These are phyloP conservation scores for Hygrophila difformis DNA, from an alignment of 257 asterid genomes.

Conservation along the genomic window DNA sequence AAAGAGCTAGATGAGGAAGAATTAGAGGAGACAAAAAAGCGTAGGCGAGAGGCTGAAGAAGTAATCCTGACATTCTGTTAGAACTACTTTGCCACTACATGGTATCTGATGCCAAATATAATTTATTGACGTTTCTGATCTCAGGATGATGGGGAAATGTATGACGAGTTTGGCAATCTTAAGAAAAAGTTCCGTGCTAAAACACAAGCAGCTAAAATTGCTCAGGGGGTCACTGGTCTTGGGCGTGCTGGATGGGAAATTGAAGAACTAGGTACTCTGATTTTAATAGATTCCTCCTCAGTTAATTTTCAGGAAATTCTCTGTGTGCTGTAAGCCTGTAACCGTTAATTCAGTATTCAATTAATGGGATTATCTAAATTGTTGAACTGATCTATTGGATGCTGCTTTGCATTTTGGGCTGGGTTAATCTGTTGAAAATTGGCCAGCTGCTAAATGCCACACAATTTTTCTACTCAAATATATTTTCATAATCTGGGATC, in stretches of 20 bases:
- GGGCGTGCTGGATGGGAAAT: conserved; percentile 99
- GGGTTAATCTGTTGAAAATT: background rate
- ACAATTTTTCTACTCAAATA: too few relatives aligned
- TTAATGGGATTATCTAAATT: background rate
- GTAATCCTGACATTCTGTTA: conserved; percentile 29
- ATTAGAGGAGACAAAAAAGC: conserved; percentile 84
- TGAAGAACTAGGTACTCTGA: conserved; percentile 64
- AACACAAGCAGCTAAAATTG: conserved; percentile 61
- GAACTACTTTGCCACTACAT: conserved; percentile 3
- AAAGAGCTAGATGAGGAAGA: conserved; percentile 98
- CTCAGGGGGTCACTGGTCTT: conserved; percentile 63
- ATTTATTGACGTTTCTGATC: conserved; percentile 3
- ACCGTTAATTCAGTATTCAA: too few relatives aligned
- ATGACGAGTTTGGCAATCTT: conserved; percentile 96
- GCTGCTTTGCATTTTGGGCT: conserved; percentile 1
- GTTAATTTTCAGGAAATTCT: background rate
- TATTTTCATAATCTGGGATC: too few relatives aligned
- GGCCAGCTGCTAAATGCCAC: too few relatives aligned
- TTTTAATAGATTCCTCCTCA: background rate
- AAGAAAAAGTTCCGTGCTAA: conserved; percentile 94
- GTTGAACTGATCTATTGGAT: background rate
- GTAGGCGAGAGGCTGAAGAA: conserved; percentile 88
- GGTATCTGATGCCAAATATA: background rate
- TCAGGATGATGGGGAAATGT: conserved; percentile 99
- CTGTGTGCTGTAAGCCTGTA: too few relatives aligned